Evolutionary conservation across 768 basidiomycete species (phyloP).

Genomic region (Hypholoma sublateritium): DNA sequence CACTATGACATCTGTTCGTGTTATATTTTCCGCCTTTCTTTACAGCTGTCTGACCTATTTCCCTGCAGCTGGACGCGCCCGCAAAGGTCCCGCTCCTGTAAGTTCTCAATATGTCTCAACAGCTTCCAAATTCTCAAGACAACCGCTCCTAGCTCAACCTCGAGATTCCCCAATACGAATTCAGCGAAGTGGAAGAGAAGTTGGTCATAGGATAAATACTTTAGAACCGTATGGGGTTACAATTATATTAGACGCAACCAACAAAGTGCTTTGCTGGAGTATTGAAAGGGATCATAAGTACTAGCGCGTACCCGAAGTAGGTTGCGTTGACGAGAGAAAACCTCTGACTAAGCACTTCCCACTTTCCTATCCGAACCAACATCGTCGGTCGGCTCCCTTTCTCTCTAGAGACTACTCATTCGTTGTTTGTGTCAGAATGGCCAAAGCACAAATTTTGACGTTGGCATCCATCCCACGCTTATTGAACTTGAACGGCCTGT

Average conservation of each 20-base stretch:
- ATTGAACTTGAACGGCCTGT: conserved; percentile 39
- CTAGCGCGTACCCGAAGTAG: too few species aligned
- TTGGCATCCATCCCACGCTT: conserved; percentile 31
- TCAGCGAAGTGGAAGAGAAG: conserved; percentile 87
- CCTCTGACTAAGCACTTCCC: background rate
- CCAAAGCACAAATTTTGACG: conserved; percentile 36
- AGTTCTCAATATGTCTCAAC: conserved; percentile 26
- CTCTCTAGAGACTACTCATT: too few species aligned
- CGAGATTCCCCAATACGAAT: conserved; percentile 86
- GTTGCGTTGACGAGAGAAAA: too few species aligned
- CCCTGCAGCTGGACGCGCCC: conserved; percentile 80
- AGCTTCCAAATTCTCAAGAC: background rate
- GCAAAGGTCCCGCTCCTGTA: conserved; percentile 96
- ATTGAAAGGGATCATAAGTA: background rate
- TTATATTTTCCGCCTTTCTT: background rate
- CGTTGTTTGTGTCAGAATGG: conserved; percentile 19
- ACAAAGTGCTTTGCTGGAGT: conserved; percentile 19
- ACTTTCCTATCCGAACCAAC: background rate
- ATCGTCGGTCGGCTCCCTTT: too few species aligned
- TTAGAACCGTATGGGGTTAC: conserved; percentile 13
- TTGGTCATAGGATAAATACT: conserved; percentile 74
- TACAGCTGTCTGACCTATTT: conserved; percentile 4
- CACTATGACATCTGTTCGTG: conserved; percentile 92
- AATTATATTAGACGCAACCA: conserved; percentile 19
- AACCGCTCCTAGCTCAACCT: conserved; percentile 71